These are phyloP conservation scores for Phytophthora quininea DNA, from an alignment of 352 stramenopile species.

Conservation along the genomic window DNA sequence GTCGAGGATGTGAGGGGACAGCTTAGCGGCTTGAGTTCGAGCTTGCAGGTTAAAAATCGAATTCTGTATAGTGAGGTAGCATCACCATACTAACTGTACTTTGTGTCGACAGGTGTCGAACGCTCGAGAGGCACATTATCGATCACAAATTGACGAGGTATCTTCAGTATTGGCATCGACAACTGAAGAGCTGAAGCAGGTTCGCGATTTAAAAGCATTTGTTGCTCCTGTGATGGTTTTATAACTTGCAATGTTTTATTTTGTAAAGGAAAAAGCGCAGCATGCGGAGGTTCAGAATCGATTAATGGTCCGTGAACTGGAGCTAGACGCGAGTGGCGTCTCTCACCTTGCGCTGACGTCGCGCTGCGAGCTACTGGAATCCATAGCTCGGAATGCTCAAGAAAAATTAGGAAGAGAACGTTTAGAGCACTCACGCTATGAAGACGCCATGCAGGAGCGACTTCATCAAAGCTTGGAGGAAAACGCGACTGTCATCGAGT, in stretches of 20 bases:
- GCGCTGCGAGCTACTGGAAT: conserved; percentile 63
- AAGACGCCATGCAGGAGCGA: conserved; percentile 52
- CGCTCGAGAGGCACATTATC: conserved; percentile 29
- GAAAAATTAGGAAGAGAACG: conserved; percentile 63
- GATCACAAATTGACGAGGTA: conserved; percentile 26
- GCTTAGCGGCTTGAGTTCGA: conserved; percentile 32
- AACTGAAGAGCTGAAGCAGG: conserved; percentile 34
- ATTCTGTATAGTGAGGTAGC: neutral
- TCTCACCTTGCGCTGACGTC: conserved; percentile 45
- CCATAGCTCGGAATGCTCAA: conserved; percentile 58
- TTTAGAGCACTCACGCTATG: conserved; percentile 47
- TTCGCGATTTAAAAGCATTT: conserved; percentile 2
- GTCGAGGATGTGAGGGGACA: conserved; percentile 33
- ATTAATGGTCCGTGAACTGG: conserved; percentile 40
- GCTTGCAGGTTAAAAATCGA: conserved; percentile 22
- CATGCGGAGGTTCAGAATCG: conserved; percentile 22
- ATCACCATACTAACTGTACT: conserved; percentile 3
- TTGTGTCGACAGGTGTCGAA: conserved; percentile 23
- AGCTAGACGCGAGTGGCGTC: conserved; percentile 41
- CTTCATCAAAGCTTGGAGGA: conserved; percentile 55
- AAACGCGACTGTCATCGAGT: conserved; percentile 50
- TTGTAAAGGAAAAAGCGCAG: conserved; percentile 32
- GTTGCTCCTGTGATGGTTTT: neutral
- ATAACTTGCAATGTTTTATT: neutral
- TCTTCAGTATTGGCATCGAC: conserved; percentile 19